Evolutionary conservation across 148 eudicot species (phyloP).

Genomic region (Hydrangea macrophylla): DNA sequence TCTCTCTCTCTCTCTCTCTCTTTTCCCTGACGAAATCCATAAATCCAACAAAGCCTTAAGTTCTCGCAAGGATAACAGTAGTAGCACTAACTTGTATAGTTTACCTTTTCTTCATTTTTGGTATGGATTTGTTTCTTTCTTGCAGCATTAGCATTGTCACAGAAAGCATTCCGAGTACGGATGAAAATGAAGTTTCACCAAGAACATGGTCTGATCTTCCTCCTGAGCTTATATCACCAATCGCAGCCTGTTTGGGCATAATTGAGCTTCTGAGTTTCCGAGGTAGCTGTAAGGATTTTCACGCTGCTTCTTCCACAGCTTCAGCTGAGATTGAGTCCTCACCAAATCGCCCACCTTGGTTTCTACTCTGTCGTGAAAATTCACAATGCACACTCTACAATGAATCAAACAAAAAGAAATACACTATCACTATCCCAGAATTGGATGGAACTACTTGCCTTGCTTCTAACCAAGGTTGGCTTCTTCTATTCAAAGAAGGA

Average conservation of each 20-base stretch:
- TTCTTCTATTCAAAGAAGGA: conserved; percentile 13
- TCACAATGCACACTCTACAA: conserved; percentile 5
- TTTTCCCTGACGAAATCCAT: too few species aligned
- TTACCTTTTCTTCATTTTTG: background rate
- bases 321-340: conserved; percentile 13
- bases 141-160: background rate
- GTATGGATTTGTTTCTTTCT: too few species aligned
- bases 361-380: conserved; percentile 2
- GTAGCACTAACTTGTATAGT: background rate
- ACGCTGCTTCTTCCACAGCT: conserved; percentile 15
- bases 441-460: conserved; percentile 19
- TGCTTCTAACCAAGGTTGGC: conserved; percentile 30
- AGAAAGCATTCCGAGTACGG: background rate
- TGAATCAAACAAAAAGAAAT: background rate
- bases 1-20: too few species aligned
- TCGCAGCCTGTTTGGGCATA: conserved; percentile 12
- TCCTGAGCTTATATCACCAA: conserved; percentile 17
- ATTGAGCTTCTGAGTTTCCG: conserved; percentile 30
- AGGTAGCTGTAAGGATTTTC: conserved; percentile 26
- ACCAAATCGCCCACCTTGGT: conserved; percentile 4
- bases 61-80: too few species aligned
- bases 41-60: too few species aligned
- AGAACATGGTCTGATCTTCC: conserved; percentile 25
- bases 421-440: conserved; percentile 17
- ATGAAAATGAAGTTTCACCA: background rate